Evolutionary conservation across 2,329 filamentous ascomycete genomes (phyloP).

Genomic region (Lasiodiplodia sp.): DNA sequence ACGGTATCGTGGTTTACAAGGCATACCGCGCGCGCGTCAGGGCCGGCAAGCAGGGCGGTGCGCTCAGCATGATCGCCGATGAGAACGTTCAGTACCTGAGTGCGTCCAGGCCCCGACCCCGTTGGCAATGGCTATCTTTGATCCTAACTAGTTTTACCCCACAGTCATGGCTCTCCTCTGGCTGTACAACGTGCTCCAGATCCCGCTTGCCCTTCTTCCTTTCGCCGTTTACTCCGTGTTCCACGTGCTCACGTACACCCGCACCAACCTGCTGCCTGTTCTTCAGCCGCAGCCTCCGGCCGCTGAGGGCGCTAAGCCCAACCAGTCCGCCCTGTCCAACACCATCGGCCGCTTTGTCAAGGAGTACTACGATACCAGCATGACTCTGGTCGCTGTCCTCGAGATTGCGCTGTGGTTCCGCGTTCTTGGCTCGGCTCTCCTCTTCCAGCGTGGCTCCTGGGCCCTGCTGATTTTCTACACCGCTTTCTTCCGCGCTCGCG

Average conservation of each 20-base stretch:
- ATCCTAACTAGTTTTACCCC: constrained; percentile 25
- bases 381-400: constrained; percentile 88
- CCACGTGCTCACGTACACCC: constrained; percentile 96
- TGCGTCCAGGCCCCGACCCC: constrained; percentile 58
- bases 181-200: constrained; percentile 84
- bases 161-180: constrained; percentile 92
- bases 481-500: constrained; percentile 88
- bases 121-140: neutral
- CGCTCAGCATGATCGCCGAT: constrained; percentile 75
- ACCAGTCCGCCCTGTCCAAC: constrained; percentile 74
- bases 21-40: constrained; percentile 86
- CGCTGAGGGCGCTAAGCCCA: constrained; percentile 62
- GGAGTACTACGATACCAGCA: constrained; percentile 95
- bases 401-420: constrained; percentile 90
- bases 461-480: constrained; percentile 86
- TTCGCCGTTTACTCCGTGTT: constrained; percentile 98
- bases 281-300: constrained; percentile 69
- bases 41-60: constrained; percentile 70
- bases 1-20: constrained; percentile 99
- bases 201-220: constrained; percentile 87
- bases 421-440: constrained; percentile 77
- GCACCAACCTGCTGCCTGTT: constrained; percentile 90
- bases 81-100: constrained; percentile 98
- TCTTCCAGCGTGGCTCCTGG: constrained; percentile 93
- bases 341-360: constrained; percentile 93